Evolutionary conservation across 2,329 filamentous ascomycete genomes (phyloP), one percentile per base, ranked within the genome.

Genomic region (Pestalotiopsis sp.): DNA sequence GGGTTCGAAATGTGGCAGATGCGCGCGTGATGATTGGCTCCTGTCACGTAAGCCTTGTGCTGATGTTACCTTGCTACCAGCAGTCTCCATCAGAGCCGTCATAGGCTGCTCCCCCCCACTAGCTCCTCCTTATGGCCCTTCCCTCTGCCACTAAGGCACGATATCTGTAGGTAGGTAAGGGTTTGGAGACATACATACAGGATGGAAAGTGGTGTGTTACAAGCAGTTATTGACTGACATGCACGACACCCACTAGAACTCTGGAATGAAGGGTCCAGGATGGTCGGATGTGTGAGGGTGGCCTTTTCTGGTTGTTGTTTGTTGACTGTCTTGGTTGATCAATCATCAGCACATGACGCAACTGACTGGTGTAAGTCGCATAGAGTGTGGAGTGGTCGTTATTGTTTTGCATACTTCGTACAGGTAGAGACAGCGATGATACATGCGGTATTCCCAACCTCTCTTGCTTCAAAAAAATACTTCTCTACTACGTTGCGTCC

Each of bases 21-120:
- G 49, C 13, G 25, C 25, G 63, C 61, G 49, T 57, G 45, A 20
- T 66, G 63, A 66, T 57, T 66, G 63, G 63, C 63, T 66, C 23
- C 49, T 27, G 63, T 66, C 63, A 58, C 49, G 41, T 66, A 58
- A 66, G 63, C 49, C 63, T 66, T 39, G 49, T 25, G 63, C 31
- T 39, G 36, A 62, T 62, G 59, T 14, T 39, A 39, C 59, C 59
- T n/a, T 62, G 45, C 45, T 52, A 7, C 31, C 23, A 9, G 17
- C 45, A 52, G 31, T 36, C 45, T 23, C 45, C 17, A 52, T n/a
- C 45, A 52, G 20, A 52, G 45, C 45, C 17, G 45, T 20, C 45
- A 20, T 52, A 52, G 45, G 45, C 41, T 49, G 41, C 41, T 9
- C 14, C 41, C 13, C 13, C 31, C 31, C 31, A 9, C 31, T 14